A percentile compares a stretch with the other conserved stretches of the same genome.
Conservation (phyloP, 768 basidiomycete species). For the Austroboletus eburneus region DNA sequence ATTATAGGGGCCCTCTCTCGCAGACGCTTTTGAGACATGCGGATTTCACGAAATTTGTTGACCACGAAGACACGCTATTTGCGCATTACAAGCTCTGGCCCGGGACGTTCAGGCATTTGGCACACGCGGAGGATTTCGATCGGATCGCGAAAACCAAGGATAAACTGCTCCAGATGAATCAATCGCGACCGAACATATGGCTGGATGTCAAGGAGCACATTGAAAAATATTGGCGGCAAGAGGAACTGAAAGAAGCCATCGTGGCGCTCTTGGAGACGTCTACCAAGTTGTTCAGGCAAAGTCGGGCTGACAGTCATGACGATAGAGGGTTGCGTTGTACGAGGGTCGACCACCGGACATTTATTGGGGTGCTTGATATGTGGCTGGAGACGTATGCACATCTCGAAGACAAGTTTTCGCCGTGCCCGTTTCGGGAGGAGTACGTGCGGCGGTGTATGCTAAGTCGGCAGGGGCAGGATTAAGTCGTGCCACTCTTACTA, state of each 20-base stretch:
- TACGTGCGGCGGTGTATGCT: no score
- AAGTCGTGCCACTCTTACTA: no score
- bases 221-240: no score
- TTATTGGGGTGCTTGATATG: neutral
- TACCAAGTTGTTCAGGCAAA: neutral
- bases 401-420: neutral
- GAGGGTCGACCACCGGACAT: neutral
- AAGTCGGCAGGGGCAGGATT: no score
- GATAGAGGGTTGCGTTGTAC: neutral
- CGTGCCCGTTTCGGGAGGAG: neutral
- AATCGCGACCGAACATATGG: no score
- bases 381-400: neutral
- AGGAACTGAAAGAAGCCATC: neutral
- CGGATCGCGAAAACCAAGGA: no score
- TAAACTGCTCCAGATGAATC: no score
- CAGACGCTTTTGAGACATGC: neutral
- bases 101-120: neutral
- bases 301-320: neutral
- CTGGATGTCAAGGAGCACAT: no score
- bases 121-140: no score
- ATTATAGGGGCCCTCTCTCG: neutral
- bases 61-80: neutral
- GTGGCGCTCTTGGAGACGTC: neutral
- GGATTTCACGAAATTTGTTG: neutral
- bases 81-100: neutral